Conservation (phyloP, 169 alveolate species). For the Plasmodium ovale region DNA sequence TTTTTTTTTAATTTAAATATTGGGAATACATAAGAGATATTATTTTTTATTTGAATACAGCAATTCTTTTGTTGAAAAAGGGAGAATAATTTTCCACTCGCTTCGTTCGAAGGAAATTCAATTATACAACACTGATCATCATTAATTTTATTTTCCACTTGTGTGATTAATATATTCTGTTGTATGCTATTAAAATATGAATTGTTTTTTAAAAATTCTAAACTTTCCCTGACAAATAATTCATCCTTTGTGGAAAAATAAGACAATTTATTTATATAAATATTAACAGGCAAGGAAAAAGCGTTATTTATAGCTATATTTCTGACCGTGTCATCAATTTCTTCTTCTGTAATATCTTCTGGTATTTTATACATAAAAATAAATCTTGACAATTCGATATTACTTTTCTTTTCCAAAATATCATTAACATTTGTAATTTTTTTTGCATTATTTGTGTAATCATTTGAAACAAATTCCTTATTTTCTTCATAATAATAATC, state of each 20-base stretch:
- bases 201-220: slow-evolving; percentile 71
- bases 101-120: slow-evolving; percentile 71
- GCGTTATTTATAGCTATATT: slow-evolving; percentile 82
- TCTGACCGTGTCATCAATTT: slow-evolving; percentile 81
- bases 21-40: slow-evolving; percentile 64
- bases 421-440: slow-evolving; percentile 21
- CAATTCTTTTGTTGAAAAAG: slow-evolving; percentile 75
- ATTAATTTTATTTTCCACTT: slow-evolving; percentile 15
- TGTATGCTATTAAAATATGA: slow-evolving; percentile 61
- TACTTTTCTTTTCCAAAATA: slow-evolving; percentile 41
- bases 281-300: slow-evolving; percentile 79
- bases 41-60: slow-evolving; percentile 1
- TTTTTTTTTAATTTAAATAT: slow-evolving; percentile 35
- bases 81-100: slow-evolving; percentile 68
- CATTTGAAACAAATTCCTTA: neutral
- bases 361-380: slow-evolving; percentile 46
- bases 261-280: slow-evolving; percentile 62
- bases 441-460: neutral
- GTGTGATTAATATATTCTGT: slow-evolving; percentile 11
- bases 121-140: slow-evolving; percentile 69
- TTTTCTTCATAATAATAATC: slow-evolving; percentile 11
- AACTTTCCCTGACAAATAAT: slow-evolving; percentile 44
- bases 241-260: slow-evolving; percentile 55
- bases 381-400: slow-evolving; percentile 57
- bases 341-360: slow-evolving; percentile 78